Percentiles rank a stretch among this genome's conserved stretches.
phyloP scores from a whole-genome alignment of 2,329 filamentous ascomycete genomes.

The Colletotrichum lentis region DNA sequence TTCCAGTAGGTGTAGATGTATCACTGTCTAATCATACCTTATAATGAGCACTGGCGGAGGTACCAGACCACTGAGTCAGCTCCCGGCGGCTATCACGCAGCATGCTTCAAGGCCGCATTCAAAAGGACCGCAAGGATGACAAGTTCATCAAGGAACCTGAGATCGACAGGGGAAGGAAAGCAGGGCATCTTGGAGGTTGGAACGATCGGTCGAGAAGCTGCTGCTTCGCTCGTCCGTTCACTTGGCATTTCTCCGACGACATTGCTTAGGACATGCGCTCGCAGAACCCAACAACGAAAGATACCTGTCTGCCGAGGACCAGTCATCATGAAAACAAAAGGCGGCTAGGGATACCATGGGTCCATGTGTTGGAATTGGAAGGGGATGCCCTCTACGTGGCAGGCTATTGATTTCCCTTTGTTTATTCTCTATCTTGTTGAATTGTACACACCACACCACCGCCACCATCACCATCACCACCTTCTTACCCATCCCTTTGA shows the following conservation, averaged over 20 bases:
- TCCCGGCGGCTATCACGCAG: constrained; percentile 39
- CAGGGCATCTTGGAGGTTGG: constrained; percentile 41
- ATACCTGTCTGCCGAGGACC: constrained; percentile 30
- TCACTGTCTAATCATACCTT: constrained; percentile 60
- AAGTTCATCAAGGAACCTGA: constrained; percentile 46
- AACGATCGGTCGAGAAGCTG: constrained; percentile 38
- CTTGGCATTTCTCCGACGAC: constrained; percentile 25
- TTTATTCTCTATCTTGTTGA: constrained; percentile 38
- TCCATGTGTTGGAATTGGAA: constrained; percentile 31
- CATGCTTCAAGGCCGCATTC: constrained; percentile 37
- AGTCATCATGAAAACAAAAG: constrained; percentile 32
- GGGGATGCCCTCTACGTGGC: constrained; percentile 31
- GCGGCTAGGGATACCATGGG: constrained; percentile 35
- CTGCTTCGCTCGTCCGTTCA: constrained; percentile 28
- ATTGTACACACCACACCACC: constrained; percentile 33
- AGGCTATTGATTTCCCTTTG: constrained; percentile 38
- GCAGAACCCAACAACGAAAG: constrained; percentile 20
- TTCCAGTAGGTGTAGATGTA: constrained; percentile 59
- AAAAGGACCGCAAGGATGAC: constrained; percentile 37
- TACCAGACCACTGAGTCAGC: constrained; percentile 34
- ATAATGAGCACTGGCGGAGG: constrained; percentile 45
- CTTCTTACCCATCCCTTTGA: neutral
- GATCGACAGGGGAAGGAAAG: constrained; percentile 45
- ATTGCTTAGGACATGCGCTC: constrained; percentile 8
- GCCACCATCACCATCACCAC: no score